Percentiles rank a stretch among this genome's conserved stretches.
Conservation (phyloP, 2,329 filamentous ascomycete genomes). For the Fusarium luffae region DNA sequence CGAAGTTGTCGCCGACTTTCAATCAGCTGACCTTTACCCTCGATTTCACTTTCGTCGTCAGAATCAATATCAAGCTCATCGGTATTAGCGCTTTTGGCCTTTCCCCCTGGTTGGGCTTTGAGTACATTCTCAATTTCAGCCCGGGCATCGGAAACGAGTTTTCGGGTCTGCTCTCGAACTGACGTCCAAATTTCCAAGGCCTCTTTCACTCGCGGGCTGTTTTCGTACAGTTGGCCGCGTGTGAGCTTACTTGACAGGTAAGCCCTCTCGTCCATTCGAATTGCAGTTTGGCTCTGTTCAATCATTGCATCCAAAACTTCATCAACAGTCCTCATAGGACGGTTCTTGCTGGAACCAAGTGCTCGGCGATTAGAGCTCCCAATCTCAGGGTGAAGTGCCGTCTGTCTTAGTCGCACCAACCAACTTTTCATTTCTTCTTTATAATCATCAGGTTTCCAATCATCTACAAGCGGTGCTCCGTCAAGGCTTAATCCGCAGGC, state of each 20-base stretch:
- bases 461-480: constrained; percentile 69
- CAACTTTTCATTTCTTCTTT: constrained; percentile 82
- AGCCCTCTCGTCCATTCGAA: constrained; percentile 75
- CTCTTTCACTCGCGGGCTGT: constrained; percentile 72
- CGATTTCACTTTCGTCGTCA: constrained; percentile 51
- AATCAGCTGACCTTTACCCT: constrained; percentile 58
- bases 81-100: constrained; percentile 1
- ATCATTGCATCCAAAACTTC: constrained; percentile 94
- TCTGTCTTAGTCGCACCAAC: constrained; percentile 81
- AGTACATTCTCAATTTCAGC: constrained; percentile 67
- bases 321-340: constrained; percentile 80
- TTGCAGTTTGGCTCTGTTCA: constrained; percentile 77
- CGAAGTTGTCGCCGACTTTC: constrained; percentile 74
- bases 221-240: constrained; percentile 82
- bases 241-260: constrained; percentile 72
- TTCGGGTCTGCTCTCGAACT: constrained; percentile 61
- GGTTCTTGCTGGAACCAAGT: constrained; percentile 69
- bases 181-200: constrained; percentile 77
- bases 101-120: constrained; percentile 22
- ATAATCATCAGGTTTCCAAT: constrained; percentile 73
- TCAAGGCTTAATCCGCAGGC: constrained; percentile 72
- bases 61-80: constrained; percentile 41
- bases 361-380: constrained; percentile 73
- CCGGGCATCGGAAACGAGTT: constrained; percentile 72
- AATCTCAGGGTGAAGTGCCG: constrained; percentile 86